A percentile compares a stretch with the other conserved stretches of the same genome.
Evolutionary conservation across 768 basidiomycete species (phyloP).

Genomic region (Mycena epipterygia): DNA sequence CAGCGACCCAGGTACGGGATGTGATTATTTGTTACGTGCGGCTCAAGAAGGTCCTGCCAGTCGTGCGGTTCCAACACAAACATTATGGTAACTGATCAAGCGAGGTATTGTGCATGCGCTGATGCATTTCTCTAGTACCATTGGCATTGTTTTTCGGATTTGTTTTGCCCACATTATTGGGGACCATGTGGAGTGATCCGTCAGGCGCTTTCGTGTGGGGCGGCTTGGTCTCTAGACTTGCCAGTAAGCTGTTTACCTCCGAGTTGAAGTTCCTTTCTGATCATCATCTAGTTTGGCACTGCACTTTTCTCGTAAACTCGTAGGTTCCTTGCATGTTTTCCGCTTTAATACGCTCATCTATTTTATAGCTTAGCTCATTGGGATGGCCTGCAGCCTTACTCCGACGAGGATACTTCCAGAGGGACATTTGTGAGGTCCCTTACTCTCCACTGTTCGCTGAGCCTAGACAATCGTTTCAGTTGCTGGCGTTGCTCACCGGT

Average conservation of each 20-base stretch:
- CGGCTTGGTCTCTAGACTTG: slow-evolving; percentile 72
- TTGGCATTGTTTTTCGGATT: slow-evolving; percentile 74
- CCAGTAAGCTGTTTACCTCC: slow-evolving; percentile 57
- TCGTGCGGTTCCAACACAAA: slow-evolving; percentile 79
- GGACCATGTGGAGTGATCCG: slow-evolving; percentile 71
- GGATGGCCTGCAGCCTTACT: slow-evolving; percentile 85
- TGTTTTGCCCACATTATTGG: slow-evolving; percentile 68
- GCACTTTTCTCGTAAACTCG: slow-evolving; percentile 81
- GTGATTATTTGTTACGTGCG: background rate
- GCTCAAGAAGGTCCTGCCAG: slow-evolving; percentile 45
- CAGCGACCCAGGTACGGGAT: slow-evolving; percentile 71
- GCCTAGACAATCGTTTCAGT: slow-evolving; percentile 50
- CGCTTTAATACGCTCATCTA: background rate
- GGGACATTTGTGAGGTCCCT: slow-evolving; percentile 71
- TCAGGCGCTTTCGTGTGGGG: slow-evolving; percentile 81
- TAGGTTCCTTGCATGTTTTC: slow-evolving; percentile 47
- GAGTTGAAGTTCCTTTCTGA: background rate
- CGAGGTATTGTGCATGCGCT: background rate
- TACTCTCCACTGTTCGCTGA: background rate
- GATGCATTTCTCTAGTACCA: slow-evolving; percentile 56
- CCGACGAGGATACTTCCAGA: slow-evolving; percentile 83
- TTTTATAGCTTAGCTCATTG: slow-evolving; percentile 76
- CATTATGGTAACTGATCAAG: slow-evolving; percentile 63
- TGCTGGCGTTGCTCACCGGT: slow-evolving; percentile 76
- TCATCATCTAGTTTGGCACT: slow-evolving; percentile 70